These are phyloP conservation scores for Eutrema yunnanense DNA, from an alignment of 345 rosid genomes.

Conservation along the genomic window DNA sequence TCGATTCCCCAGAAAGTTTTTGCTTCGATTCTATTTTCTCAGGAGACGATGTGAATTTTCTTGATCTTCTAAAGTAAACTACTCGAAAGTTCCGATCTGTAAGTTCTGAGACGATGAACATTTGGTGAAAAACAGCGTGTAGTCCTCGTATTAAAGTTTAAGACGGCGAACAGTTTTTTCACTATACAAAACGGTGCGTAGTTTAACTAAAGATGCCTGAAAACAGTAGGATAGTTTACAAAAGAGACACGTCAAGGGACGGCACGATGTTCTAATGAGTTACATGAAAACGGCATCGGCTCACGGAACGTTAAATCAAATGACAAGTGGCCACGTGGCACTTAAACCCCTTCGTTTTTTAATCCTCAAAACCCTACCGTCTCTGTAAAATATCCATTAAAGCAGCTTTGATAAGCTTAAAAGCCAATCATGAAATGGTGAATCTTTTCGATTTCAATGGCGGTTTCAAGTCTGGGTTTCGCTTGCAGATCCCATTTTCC, in stretches of 20 bases:
- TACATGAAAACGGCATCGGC: not conserved
- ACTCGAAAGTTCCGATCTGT: conserved; percentile 4
- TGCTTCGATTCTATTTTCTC: not conserved
- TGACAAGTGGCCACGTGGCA: conserved; percentile 2
- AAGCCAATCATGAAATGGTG: conserved; percentile 33
- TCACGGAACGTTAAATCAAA: not conserved
- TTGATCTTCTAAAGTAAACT: conserved; percentile 1
- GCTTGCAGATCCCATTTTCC: conserved; percentile 37
- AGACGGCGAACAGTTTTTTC: not conserved
- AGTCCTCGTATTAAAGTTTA: not conserved
- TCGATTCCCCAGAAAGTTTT: conserved; percentile 26
- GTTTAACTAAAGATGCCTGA: not conserved
- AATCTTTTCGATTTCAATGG: conserved; percentile 29
- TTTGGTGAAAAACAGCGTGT: not conserved
- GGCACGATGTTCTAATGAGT: not conserved
- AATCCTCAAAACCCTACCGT: conserved; percentile 30
- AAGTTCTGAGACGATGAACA: not conserved
- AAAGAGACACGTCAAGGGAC: not conserved
- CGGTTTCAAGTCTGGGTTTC: conserved; percentile 36
- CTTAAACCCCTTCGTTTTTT: not conserved
- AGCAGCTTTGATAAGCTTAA: not conserved
- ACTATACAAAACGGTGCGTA: not conserved
- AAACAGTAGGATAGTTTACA: not conserved
- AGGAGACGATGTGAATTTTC: not conserved
- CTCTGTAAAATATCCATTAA: not conserved